Percentiles rank a stretch among this genome's conserved stretches.
These are phyloP conservation scores for Naematelia encephala DNA, from an alignment of 768 basidiomycete species.

Conservation along the genomic window DNA sequence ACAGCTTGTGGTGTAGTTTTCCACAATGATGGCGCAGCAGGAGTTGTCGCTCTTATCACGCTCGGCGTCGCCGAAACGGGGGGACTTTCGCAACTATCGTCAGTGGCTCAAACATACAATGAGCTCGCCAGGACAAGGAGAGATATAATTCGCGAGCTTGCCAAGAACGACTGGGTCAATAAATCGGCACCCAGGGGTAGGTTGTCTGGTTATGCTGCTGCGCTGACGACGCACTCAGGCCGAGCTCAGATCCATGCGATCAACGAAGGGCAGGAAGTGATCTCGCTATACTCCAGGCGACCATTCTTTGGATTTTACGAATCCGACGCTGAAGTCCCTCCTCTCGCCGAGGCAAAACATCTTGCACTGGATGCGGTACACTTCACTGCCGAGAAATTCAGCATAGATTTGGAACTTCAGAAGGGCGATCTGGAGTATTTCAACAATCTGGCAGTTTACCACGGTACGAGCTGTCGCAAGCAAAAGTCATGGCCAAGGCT, in stretches of 20 bases:
- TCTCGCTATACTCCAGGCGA: conserved; percentile 23
- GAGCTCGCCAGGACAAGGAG: conserved; percentile 15
- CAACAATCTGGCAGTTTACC: conserved; percentile 26
- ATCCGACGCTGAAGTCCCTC: conserved; percentile 14
- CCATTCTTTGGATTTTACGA: conserved; percentile 33
- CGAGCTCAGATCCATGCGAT: conserved; percentile 5
- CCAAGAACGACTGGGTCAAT: conserved; percentile 20
- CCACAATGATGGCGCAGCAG: conserved; percentile 24
- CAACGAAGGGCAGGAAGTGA: conserved; percentile 9
- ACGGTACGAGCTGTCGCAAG: conserved; percentile 18
- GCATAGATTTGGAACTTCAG: conserved; percentile 25
- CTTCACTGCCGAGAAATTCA: conserved; percentile 29
- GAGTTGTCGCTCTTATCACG: conserved; percentile 24
- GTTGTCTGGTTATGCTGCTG: not conserved
- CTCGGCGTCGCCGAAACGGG: conserved; percentile 27
- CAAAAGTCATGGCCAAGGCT: not conserved
- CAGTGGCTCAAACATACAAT: conserved; percentile 30
- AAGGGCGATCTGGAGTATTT: conserved; percentile 34
- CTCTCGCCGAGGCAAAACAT: conserved; percentile 24
- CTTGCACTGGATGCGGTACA: conserved; percentile 30
- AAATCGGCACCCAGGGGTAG: conserved; percentile 14
- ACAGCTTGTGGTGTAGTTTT: conserved; percentile 12
- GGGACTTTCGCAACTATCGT: conserved; percentile 25
- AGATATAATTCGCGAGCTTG: conserved; percentile 25
- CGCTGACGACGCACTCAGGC: not conserved